Evolutionary conservation across 441 rosid genomes (phyloP).

Genomic region (Populus hybrid): DNA sequence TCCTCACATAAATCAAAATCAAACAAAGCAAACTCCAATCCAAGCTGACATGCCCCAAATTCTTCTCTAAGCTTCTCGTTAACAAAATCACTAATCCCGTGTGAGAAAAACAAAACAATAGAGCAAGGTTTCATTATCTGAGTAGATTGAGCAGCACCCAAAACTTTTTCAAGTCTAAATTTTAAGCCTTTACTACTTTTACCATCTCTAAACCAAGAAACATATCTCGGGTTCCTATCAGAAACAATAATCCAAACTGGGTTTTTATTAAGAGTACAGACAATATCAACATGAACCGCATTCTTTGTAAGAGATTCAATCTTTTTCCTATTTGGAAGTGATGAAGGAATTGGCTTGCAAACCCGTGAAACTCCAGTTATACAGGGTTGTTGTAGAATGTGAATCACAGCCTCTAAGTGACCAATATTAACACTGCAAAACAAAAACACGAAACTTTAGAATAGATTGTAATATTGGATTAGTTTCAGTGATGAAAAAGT

Average conservation of each 20-base stretch:
- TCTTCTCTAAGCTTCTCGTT: slow-evolving; percentile 34
- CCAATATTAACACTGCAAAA: slow-evolving; percentile 72
- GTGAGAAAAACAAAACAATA: slow-evolving; percentile 62
- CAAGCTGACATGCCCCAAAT: slow-evolving; percentile 47
- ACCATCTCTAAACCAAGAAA: slow-evolving; percentile 37
- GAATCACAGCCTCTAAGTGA: slow-evolving; percentile 70
- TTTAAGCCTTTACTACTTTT: slow-evolving; percentile 47
- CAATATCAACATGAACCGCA: slow-evolving; percentile 63
- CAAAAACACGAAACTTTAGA: neutral
- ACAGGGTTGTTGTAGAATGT: slow-evolving; percentile 52
- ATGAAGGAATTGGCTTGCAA: slow-evolving; percentile 56
- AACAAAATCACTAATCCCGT: slow-evolving; percentile 41
- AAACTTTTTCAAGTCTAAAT: slow-evolving; percentile 41
- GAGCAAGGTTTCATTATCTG: slow-evolving; percentile 49
- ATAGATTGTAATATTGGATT: neutral
- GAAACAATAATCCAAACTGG: slow-evolving; percentile 72
- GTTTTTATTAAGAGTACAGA: slow-evolving; percentile 52
- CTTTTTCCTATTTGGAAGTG: slow-evolving; percentile 13
- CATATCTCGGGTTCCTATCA: slow-evolving; percentile 55
- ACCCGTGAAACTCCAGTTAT: slow-evolving; percentile 74
- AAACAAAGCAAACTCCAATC: slow-evolving; percentile 28
- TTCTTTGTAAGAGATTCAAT: slow-evolving; percentile 8
- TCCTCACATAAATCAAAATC: slow-evolving; percentile 45
- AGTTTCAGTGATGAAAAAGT: neutral
- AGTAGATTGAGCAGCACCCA: slow-evolving; percentile 54